A percentile compares a stretch with the other conserved stretches of the same genome.
phyloP scores from a whole-genome alignment of 1,139 yeast species.

The Hansenula lynferdii region DNA sequence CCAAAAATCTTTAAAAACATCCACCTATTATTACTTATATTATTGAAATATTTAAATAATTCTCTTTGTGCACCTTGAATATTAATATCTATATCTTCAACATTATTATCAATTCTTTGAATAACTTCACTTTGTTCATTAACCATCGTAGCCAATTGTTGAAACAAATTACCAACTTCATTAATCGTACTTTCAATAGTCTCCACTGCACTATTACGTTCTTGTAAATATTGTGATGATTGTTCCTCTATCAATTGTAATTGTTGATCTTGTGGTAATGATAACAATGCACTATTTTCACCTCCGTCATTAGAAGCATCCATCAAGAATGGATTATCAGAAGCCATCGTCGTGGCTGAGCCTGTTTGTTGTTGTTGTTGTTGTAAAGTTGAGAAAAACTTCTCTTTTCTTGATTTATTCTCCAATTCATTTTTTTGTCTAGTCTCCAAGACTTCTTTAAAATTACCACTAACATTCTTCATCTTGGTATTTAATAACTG shows the following conservation, averaged over 20 bases:
- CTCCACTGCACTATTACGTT: constrained; percentile 87
- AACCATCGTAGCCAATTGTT: constrained; percentile 95
- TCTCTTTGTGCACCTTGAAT: constrained; percentile 95
- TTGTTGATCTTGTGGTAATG: constrained; percentile 74
- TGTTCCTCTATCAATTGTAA: constrained; percentile 73
- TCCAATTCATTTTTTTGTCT: constrained; percentile 84
- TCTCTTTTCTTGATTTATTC: constrained; percentile 79
- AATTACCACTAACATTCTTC: constrained; percentile 89
- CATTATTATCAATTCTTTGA: constrained; percentile 92
- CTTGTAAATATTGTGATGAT: constrained; percentile 63
- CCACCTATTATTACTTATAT: constrained; percentile 90
- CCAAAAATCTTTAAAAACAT: constrained; percentile 87
- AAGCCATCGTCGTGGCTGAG: constrained; percentile 8
- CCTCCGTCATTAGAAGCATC: constrained; percentile 13
- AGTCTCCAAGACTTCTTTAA: constrained; percentile 80
- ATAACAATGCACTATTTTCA: constrained; percentile 17
- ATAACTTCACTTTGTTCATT: constrained; percentile 96
- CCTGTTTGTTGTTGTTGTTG: constrained; percentile 10
- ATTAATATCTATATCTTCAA: constrained; percentile 87
- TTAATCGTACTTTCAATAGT: constrained; percentile 94
- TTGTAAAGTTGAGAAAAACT: constrained; percentile 56
- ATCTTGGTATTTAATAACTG: constrained; percentile 82
- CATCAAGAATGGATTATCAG: constrained; percentile 37
- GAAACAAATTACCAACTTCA: constrained; percentile 92
- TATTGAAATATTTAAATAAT: constrained; percentile 81